phyloP scores from a whole-genome alignment of 768 basidiomycete genomes.

The Mycena capillaripes region DNA sequence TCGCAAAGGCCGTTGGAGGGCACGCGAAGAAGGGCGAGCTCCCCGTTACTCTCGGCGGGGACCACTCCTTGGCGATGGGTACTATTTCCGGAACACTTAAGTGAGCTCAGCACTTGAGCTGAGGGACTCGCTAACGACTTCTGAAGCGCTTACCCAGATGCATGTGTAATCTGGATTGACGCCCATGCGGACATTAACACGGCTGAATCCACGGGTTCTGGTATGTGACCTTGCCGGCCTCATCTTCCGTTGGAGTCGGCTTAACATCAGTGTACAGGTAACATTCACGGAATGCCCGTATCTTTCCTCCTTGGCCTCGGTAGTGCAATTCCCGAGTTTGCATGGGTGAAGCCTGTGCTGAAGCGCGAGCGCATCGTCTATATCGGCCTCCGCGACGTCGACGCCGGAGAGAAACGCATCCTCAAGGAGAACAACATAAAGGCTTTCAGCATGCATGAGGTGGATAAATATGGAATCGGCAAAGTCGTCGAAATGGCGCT shows the following conservation, averaged over 20 bases:
- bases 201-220: slow-evolving; percentile 81
- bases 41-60: slow-evolving; percentile 94
- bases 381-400: slow-evolving; percentile 96
- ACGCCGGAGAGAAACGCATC: slow-evolving; percentile 89
- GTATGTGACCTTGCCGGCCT: slow-evolving; percentile 51
- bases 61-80: slow-evolving; percentile 96
- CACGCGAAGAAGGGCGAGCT: slow-evolving; percentile 86
- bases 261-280: slow-evolving; percentile 63
- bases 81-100: slow-evolving; percentile 82
- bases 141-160: slow-evolving; percentile 77
- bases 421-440: slow-evolving; percentile 86
- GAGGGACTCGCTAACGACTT: slow-evolving; percentile 20
- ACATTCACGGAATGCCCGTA: slow-evolving; percentile 98
- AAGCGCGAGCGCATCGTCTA: slow-evolving; percentile 89
- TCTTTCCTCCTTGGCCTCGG: slow-evolving; percentile 88
- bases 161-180: slow-evolving; percentile 96
- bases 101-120: slow-evolving; percentile 3
- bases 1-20: slow-evolving; percentile 81
- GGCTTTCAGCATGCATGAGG: slow-evolving; percentile 93
- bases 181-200: slow-evolving; percentile 99
- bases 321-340: slow-evolving; percentile 56
- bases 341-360: slow-evolving; percentile 73
- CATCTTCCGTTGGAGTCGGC: not conserved
- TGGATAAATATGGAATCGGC: slow-evolving; percentile 93
- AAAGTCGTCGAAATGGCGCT: slow-evolving; percentile 97